Evolutionary conservation across 306 rosid species (phyloP).

Genomic region (Sophora flavescens): DNA sequence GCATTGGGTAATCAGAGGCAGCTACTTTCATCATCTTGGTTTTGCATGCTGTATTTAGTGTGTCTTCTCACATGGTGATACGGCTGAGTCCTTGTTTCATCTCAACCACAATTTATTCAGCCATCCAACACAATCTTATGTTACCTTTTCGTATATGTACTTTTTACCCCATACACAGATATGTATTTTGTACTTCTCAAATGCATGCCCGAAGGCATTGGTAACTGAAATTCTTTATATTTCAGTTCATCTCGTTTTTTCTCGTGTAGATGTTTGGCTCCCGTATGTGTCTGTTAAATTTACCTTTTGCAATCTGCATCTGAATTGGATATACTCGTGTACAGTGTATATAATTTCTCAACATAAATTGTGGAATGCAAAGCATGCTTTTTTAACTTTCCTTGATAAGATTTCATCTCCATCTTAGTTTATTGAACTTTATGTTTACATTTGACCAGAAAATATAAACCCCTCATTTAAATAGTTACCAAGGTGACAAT

Average conservation of each 20-base stretch:
- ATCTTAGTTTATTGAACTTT: neutral
- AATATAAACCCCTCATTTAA: neutral
- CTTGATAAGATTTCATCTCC: neutral
- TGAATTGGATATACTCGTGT: conserved; percentile 19
- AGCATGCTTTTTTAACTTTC: conserved; percentile 4
- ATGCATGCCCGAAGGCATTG: conserved; percentile 33
- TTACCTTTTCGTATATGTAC: conserved; percentile 31
- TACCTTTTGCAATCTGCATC: neutral
- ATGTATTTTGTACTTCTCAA: conserved; percentile 46
- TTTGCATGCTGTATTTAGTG: conserved; percentile 45
- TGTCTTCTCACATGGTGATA: conserved; percentile 42
- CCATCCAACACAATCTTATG: conserved; percentile 8
- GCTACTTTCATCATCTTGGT: conserved; percentile 45
- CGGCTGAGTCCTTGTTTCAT: conserved; percentile 42
- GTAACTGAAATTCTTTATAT: conserved; percentile 29
- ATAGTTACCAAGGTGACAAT: neutral
- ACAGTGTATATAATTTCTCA: neutral
- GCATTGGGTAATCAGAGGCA: conserved; percentile 44
- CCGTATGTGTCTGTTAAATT: neutral
- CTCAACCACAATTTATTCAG: conserved; percentile 31
- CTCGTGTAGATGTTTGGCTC: conserved; percentile 11
- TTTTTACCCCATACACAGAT: conserved; percentile 1
- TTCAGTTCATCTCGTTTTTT: conserved; percentile 9
- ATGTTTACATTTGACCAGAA: neutral
- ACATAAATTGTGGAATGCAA: conserved; percentile 5